Evolutionary conservation across 441 rosid species (phyloP).

Genomic region (Omphalea diandra): DNA sequence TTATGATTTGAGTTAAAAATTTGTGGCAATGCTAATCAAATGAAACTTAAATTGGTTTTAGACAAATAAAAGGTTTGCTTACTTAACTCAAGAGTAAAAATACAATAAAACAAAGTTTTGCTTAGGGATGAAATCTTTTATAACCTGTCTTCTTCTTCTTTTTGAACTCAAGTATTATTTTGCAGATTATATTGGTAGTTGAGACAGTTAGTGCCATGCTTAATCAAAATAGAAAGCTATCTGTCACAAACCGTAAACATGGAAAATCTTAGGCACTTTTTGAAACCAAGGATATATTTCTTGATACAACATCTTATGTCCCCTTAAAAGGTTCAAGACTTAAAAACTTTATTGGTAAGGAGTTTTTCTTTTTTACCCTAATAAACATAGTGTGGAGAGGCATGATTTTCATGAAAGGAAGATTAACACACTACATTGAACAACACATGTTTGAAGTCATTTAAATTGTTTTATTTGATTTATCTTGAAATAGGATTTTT

Average conservation of each 20-base stretch:
- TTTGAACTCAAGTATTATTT: neutral
- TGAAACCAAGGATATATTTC: neutral
- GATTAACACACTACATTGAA: neutral
- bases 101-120: neutral
- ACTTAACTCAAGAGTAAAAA: neutral
- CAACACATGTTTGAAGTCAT: neutral
- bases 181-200: conserved; percentile 78
- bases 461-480: neutral
- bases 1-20: neutral
- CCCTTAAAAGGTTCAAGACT: neutral
- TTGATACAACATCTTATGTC: neutral
- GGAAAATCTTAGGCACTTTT: conserved; percentile 28
- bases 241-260: conserved; percentile 28
- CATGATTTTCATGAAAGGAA: neutral
- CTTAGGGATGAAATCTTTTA: neutral
- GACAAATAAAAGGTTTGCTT: neutral
- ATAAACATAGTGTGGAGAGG: neutral
- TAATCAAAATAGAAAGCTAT: conserved; percentile 70
- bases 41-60: neutral
- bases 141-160: no score
- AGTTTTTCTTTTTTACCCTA: neutral
- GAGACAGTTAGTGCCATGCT: conserved; percentile 84
- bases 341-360: neutral
- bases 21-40: neutral
- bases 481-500: neutral